Evolutionary conservation across 2,329 filamentous ascomycete species (phyloP).

Genomic region (Aciculosporium take): DNA sequence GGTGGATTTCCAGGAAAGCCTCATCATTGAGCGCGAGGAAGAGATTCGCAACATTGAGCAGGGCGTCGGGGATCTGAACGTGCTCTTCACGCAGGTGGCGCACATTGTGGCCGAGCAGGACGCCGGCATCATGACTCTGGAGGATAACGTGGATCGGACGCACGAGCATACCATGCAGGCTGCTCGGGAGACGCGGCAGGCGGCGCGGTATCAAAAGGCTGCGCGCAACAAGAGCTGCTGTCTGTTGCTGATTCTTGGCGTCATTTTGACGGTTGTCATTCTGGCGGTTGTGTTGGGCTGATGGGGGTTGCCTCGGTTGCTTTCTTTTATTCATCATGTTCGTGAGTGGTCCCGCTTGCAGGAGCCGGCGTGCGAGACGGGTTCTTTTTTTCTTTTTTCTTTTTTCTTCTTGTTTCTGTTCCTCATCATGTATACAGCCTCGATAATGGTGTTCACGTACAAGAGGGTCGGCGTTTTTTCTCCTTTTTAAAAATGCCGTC

Average conservation of each 20-base stretch:
- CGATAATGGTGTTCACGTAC: conserved; percentile 6
- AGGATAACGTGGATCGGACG: conserved; percentile 74
- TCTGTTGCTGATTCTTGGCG: conserved; percentile 70
- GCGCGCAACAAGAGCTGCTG: conserved; percentile 92
- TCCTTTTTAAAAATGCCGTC: conserved; percentile 6
- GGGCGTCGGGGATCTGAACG: conserved; percentile 87
- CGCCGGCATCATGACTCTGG: conserved; percentile 70
- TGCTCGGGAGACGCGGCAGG: conserved; percentile 70
- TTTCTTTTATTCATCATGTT: background rate
- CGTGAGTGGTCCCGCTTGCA: background rate
- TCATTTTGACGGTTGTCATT: conserved; percentile 81
- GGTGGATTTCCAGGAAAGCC: conserved; percentile 90
- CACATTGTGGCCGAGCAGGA: conserved; percentile 95
- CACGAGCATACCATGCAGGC: conserved; percentile 71
- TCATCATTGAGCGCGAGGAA: conserved; percentile 91
- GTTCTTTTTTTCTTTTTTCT: background rate
- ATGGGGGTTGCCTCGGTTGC: conserved; percentile 9
- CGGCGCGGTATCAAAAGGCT: conserved; percentile 86
- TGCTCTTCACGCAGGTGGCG: conserved; percentile 93
- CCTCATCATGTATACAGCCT: conserved; percentile 4
- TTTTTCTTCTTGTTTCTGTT: background rate
- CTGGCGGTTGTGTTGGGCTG: conserved; percentile 71
- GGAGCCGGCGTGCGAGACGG: conserved; percentile 6
- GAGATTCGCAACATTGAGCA: conserved; percentile 98
- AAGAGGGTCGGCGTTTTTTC: conserved; percentile 5